Evolutionary conservation across 257 asterid species (phyloP).

Genomic region (Penstemon davidsonii): DNA sequence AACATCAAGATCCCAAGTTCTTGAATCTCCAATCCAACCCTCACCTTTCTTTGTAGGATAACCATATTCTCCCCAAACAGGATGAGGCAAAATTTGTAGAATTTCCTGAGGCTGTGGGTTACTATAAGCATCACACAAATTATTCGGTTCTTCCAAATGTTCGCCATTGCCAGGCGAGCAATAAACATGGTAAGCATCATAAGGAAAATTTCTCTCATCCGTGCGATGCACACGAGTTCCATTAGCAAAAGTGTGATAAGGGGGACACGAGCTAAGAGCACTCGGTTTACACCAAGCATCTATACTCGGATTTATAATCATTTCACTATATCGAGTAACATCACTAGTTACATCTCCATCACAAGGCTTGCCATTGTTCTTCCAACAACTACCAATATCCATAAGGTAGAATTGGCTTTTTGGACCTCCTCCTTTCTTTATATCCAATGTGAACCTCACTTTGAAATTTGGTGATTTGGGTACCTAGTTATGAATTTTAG

Average conservation of each 20-base stretch:
- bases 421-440: slow-evolving; percentile 52
- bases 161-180: slow-evolving; percentile 66
- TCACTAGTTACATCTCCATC: slow-evolving; percentile 78
- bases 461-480: slow-evolving; percentile 59
- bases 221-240: slow-evolving; percentile 61
- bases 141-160: slow-evolving; percentile 47
- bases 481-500: slow-evolving; percentile 17
- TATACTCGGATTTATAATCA: slow-evolving; percentile 70
- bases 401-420: slow-evolving; percentile 57
- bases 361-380: slow-evolving; percentile 73
- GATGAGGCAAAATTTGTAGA: slow-evolving; percentile 77
- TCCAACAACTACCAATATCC: slow-evolving; percentile 98
- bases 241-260: slow-evolving; percentile 65
- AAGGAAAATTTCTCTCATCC: slow-evolving; percentile 52
- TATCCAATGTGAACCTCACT: slow-evolving; percentile 49
- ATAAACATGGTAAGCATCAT: slow-evolving; percentile 70
- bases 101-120: slow-evolving; percentile 93
- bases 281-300: slow-evolving; percentile 59
- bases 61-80: slow-evolving; percentile 79
- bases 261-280: slow-evolving; percentile 57
- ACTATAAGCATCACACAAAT: slow-evolving; percentile 67
- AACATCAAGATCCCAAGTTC: slow-evolving; percentile 71
- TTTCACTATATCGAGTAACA: slow-evolving; percentile 78
- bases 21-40: slow-evolving; percentile 79
- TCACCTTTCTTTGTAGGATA: slow-evolving; percentile 68